Evolutionary conservation across 139 green algal genomes (phyloP).

Genomic region (Tetraselmis chui): DNA sequence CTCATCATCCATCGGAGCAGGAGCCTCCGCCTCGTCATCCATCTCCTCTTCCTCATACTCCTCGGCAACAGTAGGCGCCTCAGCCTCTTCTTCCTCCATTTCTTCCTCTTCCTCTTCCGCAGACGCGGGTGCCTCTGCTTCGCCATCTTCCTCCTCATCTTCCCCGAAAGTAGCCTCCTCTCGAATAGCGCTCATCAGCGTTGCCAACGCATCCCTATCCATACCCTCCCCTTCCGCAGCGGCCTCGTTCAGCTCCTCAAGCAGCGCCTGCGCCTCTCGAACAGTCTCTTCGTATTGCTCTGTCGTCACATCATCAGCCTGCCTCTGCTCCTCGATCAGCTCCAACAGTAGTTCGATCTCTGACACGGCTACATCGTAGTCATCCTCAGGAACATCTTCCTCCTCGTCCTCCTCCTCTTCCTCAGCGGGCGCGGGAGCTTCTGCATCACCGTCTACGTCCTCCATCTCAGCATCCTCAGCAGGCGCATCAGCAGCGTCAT

Average conservation of each 20-base stretch:
- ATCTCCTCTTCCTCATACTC: background rate
- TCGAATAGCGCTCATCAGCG: background rate
- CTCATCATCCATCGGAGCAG: background rate
- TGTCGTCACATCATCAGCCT: background rate
- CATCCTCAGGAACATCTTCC: background rate
- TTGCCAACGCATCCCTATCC: background rate
- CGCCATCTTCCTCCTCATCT: background rate
- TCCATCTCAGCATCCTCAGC: background rate
- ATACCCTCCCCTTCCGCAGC: background rate
- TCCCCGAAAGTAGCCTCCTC: background rate
- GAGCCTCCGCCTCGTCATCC: background rate
- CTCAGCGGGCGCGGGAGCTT: background rate
- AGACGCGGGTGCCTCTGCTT: background rate
- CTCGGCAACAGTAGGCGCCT: background rate
- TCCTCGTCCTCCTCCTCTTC: background rate
- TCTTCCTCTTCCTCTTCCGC: background rate
- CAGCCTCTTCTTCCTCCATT: background rate
- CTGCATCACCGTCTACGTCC: background rate
- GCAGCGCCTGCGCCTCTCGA: background rate
- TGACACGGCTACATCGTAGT: background rate
- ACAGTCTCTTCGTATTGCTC: background rate
- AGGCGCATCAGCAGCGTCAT: background rate
- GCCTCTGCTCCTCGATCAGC: background rate
- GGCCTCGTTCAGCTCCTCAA: background rate
- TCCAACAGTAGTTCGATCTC: background rate